Percentiles rank a stretch among this genome's conserved stretches.
These are phyloP conservation scores for Chlorella sp. DNA, from an alignment of 139 green algal genomes.

Conservation along the genomic window DNA sequence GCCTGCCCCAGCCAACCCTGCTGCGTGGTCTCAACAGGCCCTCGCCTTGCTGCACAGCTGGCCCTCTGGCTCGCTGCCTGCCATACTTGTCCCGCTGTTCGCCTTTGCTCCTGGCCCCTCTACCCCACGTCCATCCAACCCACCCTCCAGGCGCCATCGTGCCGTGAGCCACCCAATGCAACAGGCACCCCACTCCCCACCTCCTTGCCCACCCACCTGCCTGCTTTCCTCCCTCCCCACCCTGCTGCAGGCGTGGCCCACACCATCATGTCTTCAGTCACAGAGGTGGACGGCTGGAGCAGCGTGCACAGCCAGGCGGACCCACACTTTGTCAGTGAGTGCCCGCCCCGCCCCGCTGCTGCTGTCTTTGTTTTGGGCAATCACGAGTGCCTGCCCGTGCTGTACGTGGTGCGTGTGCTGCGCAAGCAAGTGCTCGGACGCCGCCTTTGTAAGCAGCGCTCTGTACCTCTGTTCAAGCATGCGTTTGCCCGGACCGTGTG, in stretches of 20 bases:
- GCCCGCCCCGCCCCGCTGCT: neutral
- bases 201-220: neutral
- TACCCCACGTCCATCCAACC: too few species aligned
- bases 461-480: neutral
- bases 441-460: neutral
- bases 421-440: neutral
- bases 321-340: slow-evolving; percentile 34
- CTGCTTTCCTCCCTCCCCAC: neutral
- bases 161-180: too few species aligned
- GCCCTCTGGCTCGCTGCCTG: neutral
- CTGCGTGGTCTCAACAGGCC: too few species aligned
- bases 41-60: too few species aligned
- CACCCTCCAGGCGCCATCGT: too few species aligned
- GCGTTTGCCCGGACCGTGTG: too few species aligned
- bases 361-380: neutral
- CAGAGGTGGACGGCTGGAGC: slow-evolving; percentile 35
- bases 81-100: neutral
- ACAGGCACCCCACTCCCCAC: too few species aligned
- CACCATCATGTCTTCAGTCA: slow-evolving; percentile 29
- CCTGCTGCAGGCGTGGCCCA: slow-evolving; percentile 8
- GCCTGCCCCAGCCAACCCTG: neutral
- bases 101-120: neutral
- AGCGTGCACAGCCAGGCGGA: slow-evolving; percentile 36
- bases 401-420: neutral
- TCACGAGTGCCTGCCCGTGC: neutral